Base-by-base conservation (phyloP, 768 basidiomycete species). In the Panellus pusillus region DNA sequence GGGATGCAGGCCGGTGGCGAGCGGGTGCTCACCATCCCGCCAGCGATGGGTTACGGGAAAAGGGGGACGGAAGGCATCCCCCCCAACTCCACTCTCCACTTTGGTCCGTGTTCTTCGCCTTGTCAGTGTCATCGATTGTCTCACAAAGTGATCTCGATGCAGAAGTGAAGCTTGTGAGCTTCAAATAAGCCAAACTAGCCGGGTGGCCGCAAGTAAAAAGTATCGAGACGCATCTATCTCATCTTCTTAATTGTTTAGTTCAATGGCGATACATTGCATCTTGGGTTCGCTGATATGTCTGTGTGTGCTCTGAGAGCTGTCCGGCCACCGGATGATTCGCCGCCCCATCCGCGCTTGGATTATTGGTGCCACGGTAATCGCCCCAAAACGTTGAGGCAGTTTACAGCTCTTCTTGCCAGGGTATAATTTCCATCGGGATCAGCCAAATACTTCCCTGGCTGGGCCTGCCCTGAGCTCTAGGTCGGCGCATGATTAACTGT, bases 1-100 rank as follows among this genome's bases (percentile, higher is more conserved):
- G 96, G 96, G 31, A 97, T 98, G 94, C 86, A 91, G 63, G 83
- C 87, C 37, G 89, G 85, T 37, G 94, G 95, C 24, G 94, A 98
- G 72, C 83, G 96, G 46, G 72, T 84, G 52, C 75, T 98, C 60
- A 84, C 78, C 39, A 79, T 94, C 44, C 92, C 91, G 40, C 73
- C 89, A 13, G 64, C 75, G 27, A 77, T 91, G 75, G 88, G 68
- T 17, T 91, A 89, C 58, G 96, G 95, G 40, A 85, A 86, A 64
- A 72, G 74, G 62, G 69, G 66, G 13, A 66, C 71, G 6, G 68
- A 64, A n/a, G 79, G 68, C 9, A 94, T 96, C 51, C 93, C 93
- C 47, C 64, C 83, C 37, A 89, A 89, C 69, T 85, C 93, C 6
- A 93, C 89, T 14, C 78, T 96, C 47, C 76, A 74, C 57, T 96